Base-by-base conservation (phyloP, 768 basidiomycete species). In the Leucocoprinus sp. region DNA sequence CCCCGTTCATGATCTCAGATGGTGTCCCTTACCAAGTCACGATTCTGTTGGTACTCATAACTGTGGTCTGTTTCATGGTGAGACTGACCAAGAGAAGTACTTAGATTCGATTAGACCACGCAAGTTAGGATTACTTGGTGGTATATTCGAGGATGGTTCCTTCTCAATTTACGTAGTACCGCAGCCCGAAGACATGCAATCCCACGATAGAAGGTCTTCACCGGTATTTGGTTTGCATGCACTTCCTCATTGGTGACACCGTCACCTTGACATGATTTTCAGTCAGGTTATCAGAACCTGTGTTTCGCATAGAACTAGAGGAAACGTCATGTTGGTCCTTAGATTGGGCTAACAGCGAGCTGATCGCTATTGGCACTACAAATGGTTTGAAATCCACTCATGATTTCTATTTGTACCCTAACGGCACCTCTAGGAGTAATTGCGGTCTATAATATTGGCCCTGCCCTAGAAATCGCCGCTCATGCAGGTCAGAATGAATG, bases 11-110 rank as follows among this genome's bases (percentile, higher is more conserved):
- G 84, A 88, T 40, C 58, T 93, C 11, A 91, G 84, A 63, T 98
- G 95, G 93, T 93, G 93, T 61, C 95, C 95, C 2, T 59, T 92
- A 22, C 92, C 93, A 0, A 79, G 84, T 14, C 77, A 89, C 53
- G 89, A 90, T 51, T 50, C 56, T 31, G 68, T 71, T 47, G 45
- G 63, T 57, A 14, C 15, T n/a, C 14, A 8, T 17, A n/a, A 23
- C 31, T 14, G 35, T 46, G 48, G 22, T 37, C 19, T 12, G 9
- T 7, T 3, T n/a, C n/a, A n/a, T n/a, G n/a, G n/a, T n/a, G n/a
- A n/a, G n/a, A n/a, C 14, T 31, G 31, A 31, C 11, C 36, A 47
- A 44, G 4, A 41, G 35, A 7, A 52, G 31, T 31, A 31, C 31
- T 31, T 12, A 31, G 11, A 31, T 31, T 14, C n/a, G n/a, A 12